Percentiles rank a stretch among this genome's conserved stretches.
Evolutionary conservation across 1,284 basidiomycete genomes (phyloP).

Genomic region (Pseudozyma sp.): DNA sequence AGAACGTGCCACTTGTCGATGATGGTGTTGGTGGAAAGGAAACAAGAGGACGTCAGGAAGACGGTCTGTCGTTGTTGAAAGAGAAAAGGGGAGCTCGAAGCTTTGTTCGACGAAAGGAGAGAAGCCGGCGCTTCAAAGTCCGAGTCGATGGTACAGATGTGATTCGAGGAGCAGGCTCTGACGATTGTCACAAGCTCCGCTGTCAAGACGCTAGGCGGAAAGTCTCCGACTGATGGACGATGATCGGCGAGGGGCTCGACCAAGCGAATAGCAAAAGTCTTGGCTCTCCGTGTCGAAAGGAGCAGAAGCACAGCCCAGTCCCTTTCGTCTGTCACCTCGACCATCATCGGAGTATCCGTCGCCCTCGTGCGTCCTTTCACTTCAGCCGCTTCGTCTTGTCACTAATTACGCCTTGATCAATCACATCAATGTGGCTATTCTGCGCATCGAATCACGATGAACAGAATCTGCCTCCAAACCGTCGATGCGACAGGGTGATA

Average conservation of each 20-base stretch:
- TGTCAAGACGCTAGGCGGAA: constrained; percentile 3
- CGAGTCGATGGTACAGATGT: not conserved
- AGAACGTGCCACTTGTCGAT: not conserved
- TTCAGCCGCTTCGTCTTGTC: not conserved
- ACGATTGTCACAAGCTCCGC: not conserved
- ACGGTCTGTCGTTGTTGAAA: not conserved
- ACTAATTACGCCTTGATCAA: too few species aligned
- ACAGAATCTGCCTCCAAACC: too few species aligned
- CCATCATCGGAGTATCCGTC: constrained; percentile 2
- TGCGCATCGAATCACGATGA: too few species aligned
- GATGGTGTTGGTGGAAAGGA: constrained; percentile 21
- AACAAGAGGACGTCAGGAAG: not conserved
- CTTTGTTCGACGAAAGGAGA: not conserved
- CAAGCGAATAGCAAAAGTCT: constrained; percentile 24
- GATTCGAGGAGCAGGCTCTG: not conserved
- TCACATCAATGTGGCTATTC: too few species aligned
- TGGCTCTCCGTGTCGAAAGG: constrained; percentile 17
- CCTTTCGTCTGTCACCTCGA: not conserved
- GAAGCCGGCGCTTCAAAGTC: not conserved
- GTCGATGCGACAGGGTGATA: too few species aligned
- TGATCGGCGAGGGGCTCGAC: constrained; percentile 39
- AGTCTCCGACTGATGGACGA: constrained; percentile 9
- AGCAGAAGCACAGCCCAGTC: constrained; percentile 20
- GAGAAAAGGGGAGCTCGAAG: not conserved
- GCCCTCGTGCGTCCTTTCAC: not conserved